Evolutionary conservation across 208 protist genomes (phyloP), one percentile per base, ranked within the genome.

Genomic region (Leishmania martiniquensis): DNA sequence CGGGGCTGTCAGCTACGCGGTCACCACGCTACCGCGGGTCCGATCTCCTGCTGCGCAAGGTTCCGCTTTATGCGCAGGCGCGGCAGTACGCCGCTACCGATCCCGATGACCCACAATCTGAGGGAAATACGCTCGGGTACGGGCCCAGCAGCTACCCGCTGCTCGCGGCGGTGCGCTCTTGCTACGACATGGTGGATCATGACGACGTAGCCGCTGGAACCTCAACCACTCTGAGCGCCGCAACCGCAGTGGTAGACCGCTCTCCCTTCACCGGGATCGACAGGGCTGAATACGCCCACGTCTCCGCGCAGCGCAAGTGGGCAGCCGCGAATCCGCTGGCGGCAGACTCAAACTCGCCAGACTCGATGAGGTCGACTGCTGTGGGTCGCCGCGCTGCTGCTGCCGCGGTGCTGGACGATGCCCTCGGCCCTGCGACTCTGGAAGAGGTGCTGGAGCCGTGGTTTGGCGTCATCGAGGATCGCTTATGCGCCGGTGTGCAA

Each of bases 41-140:
- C 1, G 77, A 87, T 25, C 65, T 94, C 49, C 82, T 94, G 51
- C 70, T 94, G 59, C 79, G 68, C 22, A 94, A 94, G 70, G 71
- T 92, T 17, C 82, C 90, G 4, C 66, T 94, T n/a, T 86, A 89
- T 47, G 84, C 90, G 1, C 85, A 84, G 66, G 84, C 84, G 22
- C 85, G 78, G 25, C 80, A 60, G 49, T 84, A 82, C 55, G 76
- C 76, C 9, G 55, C 80, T 39, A 51, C 78, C 32, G 44, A 83
- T 67, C 70, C 84, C 2, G 74, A 83, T 15, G 88, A 91, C 62
- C 74, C 83, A 44, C 13, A 81, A 32, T 78, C 88, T n/a, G 87
- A 94, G 77, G 73, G 82, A 52, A 92, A 94, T 79, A 79, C 83
- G 39, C 88, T 94, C 20, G 74, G 74, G 73, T 92, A 91, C 80